Evolutionary conservation across 2,329 filamentous ascomycete genomes (phyloP).

Genomic region (Orbilia javanica): DNA sequence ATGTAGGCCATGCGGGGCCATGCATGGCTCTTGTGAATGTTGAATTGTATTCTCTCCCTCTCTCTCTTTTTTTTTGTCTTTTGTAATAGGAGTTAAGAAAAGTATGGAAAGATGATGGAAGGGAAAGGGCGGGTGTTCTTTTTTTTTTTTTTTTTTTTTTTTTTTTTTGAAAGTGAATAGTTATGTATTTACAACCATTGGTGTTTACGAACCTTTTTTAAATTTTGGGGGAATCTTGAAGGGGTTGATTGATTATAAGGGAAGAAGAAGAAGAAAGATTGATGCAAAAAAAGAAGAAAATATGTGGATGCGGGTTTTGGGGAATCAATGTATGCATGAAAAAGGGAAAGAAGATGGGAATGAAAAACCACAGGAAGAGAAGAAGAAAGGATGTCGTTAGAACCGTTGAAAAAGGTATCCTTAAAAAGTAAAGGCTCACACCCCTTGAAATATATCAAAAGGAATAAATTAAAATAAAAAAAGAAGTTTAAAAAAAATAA

Average conservation of each 20-base stretch:
- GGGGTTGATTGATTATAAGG: background rate
- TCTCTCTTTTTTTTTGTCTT: no score
- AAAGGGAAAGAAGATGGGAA: constrained; percentile 22
- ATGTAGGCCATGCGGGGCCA: no score
- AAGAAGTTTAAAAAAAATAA: constrained; percentile 2
- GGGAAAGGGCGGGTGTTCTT: no score
- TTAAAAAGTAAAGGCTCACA: constrained; percentile 18
- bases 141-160: no score
- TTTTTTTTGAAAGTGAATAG: background rate
- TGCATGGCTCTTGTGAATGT: no score
- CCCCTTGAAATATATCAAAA: constrained; percentile 45
- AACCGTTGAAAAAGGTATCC: constrained; percentile 33
- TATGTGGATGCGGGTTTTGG: background rate
- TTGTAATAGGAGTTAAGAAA: no score
- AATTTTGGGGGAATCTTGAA: constrained; percentile 8
- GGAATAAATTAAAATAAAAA: constrained; percentile 13
- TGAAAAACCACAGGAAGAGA: background rate
- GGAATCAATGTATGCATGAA: constrained; percentile 11
- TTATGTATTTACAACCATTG: constrained; percentile 9
- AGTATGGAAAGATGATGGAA: no score
- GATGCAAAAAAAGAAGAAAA: background rate
- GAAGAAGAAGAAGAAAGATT: background rate
- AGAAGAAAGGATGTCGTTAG: constrained; percentile 19
- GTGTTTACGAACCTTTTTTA: background rate
- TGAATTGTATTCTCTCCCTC: no score